Percentiles rank a stretch among this genome's conserved stretches.
Evolutionary conservation across 106 monocot species (phyloP).

Genomic region (Dioscorea zingiberensis): DNA sequence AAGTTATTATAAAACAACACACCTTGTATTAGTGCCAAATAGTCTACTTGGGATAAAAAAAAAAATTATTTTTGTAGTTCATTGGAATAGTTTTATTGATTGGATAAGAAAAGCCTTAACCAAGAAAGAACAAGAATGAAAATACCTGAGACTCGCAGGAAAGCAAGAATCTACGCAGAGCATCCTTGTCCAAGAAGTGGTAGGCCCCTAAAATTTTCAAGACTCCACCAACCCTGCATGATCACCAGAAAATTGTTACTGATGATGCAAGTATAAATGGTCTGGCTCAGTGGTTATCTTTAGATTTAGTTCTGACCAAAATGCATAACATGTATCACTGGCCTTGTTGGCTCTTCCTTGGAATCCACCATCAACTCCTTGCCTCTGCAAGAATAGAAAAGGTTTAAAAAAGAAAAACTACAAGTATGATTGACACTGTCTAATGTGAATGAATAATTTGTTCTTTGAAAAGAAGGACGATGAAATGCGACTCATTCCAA

Average conservation of each 20-base stretch:
- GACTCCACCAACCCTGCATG: slow-evolving; percentile 73
- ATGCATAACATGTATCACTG: slow-evolving; percentile 98
- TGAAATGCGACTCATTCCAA: too few species aligned
- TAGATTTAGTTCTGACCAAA: slow-evolving; percentile 49
- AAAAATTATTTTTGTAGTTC: too few species aligned
- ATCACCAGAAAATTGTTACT: neutral
- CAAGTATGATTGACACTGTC: too few species aligned
- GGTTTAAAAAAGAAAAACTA: too few species aligned
- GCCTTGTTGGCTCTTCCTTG: slow-evolving; percentile 86
- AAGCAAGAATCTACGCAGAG: slow-evolving; percentile 62
- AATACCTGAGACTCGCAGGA: slow-evolving; percentile 79
- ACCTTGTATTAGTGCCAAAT: neutral
- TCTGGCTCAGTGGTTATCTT: neutral
- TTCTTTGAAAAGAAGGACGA: too few species aligned
- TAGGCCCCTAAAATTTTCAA: slow-evolving; percentile 71
- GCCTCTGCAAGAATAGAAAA: slow-evolving; percentile 47
- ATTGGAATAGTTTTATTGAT: neutral
- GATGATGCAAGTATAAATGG: neutral
- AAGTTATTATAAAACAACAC: too few species aligned
- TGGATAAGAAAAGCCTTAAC: neutral
- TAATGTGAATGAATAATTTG: too few species aligned
- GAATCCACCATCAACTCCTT: slow-evolving; percentile 83
- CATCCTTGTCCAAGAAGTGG: slow-evolving; percentile 39
- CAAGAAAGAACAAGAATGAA: neutral
- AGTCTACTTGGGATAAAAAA: too few species aligned